A percentile compares a stretch with the other conserved stretches of the same genome.
Evolutionary conservation across 106 monocot genomes (phyloP).

Genomic region (Narthecium ossifragum): DNA sequence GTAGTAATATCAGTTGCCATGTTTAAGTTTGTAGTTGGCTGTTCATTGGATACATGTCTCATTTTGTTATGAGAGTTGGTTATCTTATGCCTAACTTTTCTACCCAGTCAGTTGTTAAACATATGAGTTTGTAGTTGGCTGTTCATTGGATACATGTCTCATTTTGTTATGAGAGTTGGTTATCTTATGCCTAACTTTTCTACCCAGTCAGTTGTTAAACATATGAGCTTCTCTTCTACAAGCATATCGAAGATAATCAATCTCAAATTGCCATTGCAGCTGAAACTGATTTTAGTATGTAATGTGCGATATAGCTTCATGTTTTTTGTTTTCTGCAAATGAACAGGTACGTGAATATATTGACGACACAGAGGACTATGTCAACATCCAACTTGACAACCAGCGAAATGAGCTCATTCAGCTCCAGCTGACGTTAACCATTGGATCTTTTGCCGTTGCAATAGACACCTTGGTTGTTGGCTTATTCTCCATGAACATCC

Average conservation of each 20-base stretch:
- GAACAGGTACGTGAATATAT: constrained; percentile 83
- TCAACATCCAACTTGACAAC: constrained; percentile 95
- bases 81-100: background rate
- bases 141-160: no score
- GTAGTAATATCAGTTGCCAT: no score
- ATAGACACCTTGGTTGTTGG: constrained; percentile 60
- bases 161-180: background rate
- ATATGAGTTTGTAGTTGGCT: no score
- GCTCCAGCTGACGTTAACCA: constrained; percentile 65
- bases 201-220: background rate
- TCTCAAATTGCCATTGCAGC: no score
- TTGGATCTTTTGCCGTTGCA: constrained; percentile 64
- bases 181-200: background rate
- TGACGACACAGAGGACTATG: constrained; percentile 93
- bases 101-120: background rate
- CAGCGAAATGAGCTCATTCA: constrained; percentile 93
- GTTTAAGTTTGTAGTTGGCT: no score
- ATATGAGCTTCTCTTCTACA: background rate
- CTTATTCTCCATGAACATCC: constrained; percentile 73
- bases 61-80: background rate
- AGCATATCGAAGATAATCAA: no score
- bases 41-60: no score
- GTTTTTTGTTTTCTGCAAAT: background rate
- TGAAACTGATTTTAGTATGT: background rate
- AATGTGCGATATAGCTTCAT: background rate